These are phyloP conservation scores for Alternaria gansuensis DNA, from an alignment of 2,329 filamentous ascomycete species.

Conservation along the genomic window DNA sequence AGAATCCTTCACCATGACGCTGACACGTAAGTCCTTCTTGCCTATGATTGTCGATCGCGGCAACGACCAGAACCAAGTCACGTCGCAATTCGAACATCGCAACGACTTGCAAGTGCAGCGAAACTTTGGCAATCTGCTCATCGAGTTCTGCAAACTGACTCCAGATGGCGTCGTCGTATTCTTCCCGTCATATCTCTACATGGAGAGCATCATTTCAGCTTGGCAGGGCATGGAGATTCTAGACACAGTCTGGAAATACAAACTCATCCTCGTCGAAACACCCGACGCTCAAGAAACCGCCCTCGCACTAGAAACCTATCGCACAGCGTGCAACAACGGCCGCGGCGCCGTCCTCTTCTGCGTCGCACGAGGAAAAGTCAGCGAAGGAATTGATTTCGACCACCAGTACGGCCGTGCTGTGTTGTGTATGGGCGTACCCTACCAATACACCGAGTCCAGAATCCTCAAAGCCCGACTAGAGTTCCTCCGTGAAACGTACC, in stretches of 20 bases:
- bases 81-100: conserved; percentile 91
- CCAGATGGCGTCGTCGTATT: conserved; percentile 99
- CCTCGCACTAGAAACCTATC: conserved; percentile 92
- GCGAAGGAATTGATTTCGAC: conserved; percentile 98
- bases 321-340: conserved; percentile 96
- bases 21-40: conserved; percentile 92
- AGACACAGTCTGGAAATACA: conserved; percentile 99
- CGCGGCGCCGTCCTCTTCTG: conserved; percentile 92
- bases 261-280: conserved; percentile 96
- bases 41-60: conserved; percentile 97
- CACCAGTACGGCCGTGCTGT: conserved; percentile 98
- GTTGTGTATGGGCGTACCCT: conserved; percentile 94
- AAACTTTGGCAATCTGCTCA: conserved; percentile 92
- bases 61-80: conserved; percentile 91
- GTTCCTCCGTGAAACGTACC: conserved; percentile 95
- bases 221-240: conserved; percentile 99
- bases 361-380: conserved; percentile 96
- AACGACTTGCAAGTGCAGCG: conserved; percentile 97
- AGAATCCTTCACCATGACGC: conserved; percentile 96
- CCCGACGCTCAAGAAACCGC: conserved; percentile 97
- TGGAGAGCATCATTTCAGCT: conserved; percentile 99
- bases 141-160: conserved; percentile 94
- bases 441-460: conserved; percentile 97
- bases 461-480: conserved; percentile 96
- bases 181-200: conserved; percentile 98